These are phyloP conservation scores for Eimeria brunetti DNA, from an alignment of 169 alveolate species.

Conservation along the genomic window DNA sequence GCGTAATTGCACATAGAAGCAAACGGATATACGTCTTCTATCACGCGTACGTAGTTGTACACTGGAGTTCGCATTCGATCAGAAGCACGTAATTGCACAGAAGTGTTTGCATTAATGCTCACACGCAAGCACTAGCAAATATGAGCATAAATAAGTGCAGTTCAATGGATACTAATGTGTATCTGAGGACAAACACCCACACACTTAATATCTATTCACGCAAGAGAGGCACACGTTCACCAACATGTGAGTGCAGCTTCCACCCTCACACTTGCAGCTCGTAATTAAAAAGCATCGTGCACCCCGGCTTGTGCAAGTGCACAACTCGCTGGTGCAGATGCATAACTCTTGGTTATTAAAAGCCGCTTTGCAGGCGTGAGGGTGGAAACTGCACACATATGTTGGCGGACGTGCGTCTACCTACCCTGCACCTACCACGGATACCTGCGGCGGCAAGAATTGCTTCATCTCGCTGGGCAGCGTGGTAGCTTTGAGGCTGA, in stretches of 20 bases:
- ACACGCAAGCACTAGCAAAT: background rate
- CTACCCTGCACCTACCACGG: slow-evolving; percentile 34
- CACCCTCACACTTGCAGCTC: background rate
- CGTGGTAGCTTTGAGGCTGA: slow-evolving; percentile 71
- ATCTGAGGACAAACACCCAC: background rate
- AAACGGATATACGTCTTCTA: background rate
- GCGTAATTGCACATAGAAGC: background rate
- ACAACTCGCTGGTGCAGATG: too few species aligned
- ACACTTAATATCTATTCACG: background rate
- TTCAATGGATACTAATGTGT: background rate
- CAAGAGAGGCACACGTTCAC: background rate
- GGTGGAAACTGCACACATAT: background rate
- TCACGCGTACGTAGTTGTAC: background rate
- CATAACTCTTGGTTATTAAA: background rate
- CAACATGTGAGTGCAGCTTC: background rate
- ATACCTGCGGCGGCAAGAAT: slow-evolving; percentile 62
- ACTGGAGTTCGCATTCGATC: too few species aligned
- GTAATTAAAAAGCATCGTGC: background rate
- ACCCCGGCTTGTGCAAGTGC: background rate
- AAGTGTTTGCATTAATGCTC: background rate
- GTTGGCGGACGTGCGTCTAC: background rate
- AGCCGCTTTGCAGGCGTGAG: background rate
- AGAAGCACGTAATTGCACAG: too few species aligned
- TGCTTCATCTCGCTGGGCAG: slow-evolving; percentile 73
- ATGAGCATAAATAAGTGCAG: background rate